Base-by-base conservation (phyloP, 2,329 filamentous ascomycete genomes). In the Dryadomyces quercivorus region DNA sequence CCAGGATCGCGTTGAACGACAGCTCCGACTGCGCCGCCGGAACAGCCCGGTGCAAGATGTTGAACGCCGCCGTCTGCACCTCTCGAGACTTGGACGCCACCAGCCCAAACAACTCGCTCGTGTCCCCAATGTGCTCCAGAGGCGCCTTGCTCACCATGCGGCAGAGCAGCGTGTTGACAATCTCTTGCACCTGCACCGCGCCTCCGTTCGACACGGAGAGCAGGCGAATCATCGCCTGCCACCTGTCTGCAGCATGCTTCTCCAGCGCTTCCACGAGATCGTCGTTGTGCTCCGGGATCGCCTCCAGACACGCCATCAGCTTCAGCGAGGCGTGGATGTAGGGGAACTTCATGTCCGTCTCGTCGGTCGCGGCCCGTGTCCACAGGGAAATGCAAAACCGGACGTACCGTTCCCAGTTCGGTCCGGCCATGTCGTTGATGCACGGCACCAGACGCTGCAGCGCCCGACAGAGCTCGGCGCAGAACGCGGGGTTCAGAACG, bases 371-470 rank as follows among this genome's bases (percentile, higher is more conserved):
- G 0, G 71, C 73, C 3, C 72, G 70, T 3, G 71, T 69, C 82
- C 84, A 87, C 0, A 82, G 68, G 8, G 70, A 67, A 12, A 76
- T 69, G 57, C 84, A 78, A 51, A 81, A 78, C 38, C 78, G 72
- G 18, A 89, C 68, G 0, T 77, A 68, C 50, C 78, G 78, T 51
- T 84, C 78, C 93, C 93, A 98, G 64, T 95, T 88, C 0, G 86
- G 81, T 0, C 92, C 93, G 62, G 95, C 96, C 1, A 95, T 82
- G 49, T 90, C 85, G 56, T 81, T 79, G 61, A 96, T 84, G 44
- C 78, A 78, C 2, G 88, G 87, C 0, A 96, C 68, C 3, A 95
- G 70, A 3, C 73, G 69, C 2, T 78, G 70, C 53, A 88, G 63
- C 57, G 73, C 74, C 61, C 82, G 70, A 64, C 81, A 78, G 58